These are phyloP conservation scores for Debaryomyces tyrocola DNA, from an alignment of 805 yeast species.

Conservation along the genomic window DNA sequence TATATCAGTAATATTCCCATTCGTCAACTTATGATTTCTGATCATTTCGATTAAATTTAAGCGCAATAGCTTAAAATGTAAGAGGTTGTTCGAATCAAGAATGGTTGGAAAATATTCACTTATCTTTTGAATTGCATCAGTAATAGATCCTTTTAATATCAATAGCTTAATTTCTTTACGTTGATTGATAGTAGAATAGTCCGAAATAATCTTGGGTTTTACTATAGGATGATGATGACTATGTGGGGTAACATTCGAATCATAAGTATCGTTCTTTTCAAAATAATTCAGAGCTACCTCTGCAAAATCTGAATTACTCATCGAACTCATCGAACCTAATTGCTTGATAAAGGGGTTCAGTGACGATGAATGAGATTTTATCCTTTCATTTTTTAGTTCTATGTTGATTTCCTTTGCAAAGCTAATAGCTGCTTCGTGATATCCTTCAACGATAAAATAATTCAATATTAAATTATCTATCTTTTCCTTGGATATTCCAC, in stretches of 20 bases:
- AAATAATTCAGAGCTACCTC: conserved; percentile 8
- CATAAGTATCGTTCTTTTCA: conserved; percentile 1
- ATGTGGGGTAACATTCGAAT: not conserved
- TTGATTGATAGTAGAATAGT: conserved; percentile 50
- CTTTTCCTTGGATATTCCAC: conserved; percentile 27
- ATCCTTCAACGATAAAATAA: conserved; percentile 77
- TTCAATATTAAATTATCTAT: conserved; percentile 61
- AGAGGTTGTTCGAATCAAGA: conserved; percentile 58
- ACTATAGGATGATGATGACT: conserved; percentile 1
- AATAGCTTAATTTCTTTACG: conserved; percentile 54
- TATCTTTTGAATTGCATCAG: conserved; percentile 55
- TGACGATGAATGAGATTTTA: not conserved
- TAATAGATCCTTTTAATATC: conserved; percentile 61
- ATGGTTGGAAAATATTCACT: conserved; percentile 63
- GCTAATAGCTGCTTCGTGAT: conserved; percentile 61
- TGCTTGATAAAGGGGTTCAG: conserved; percentile 8
- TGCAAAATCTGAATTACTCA: conserved; percentile 14
- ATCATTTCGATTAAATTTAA: conserved; percentile 81
- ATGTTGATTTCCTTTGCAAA: conserved; percentile 60
- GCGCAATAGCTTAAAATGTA: conserved; percentile 73
- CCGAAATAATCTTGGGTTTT: conserved; percentile 23
- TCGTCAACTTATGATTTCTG: conserved; percentile 41
- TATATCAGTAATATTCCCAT: conserved; percentile 9
- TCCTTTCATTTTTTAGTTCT: not conserved
- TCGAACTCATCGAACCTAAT: conserved; percentile 7